Evolutionary conservation across 2,329 filamentous ascomycete genomes (phyloP).

Genomic region (Xylariaceae sp.): DNA sequence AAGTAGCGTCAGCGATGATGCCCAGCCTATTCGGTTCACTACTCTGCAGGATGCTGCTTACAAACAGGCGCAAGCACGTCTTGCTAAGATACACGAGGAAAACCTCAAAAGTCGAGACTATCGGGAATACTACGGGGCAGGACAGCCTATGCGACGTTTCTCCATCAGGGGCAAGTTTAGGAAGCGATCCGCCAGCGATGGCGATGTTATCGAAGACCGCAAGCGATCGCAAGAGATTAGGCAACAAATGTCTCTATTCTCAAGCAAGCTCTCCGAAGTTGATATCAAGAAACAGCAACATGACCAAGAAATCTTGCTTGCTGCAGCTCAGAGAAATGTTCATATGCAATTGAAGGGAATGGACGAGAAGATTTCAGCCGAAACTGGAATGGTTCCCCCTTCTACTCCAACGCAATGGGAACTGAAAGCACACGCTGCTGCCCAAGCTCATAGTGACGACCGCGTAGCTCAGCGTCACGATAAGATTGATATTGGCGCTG

Average conservation of each 20-base stretch:
- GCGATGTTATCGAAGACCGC: slow-evolving; percentile 63
- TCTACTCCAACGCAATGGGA: slow-evolving; percentile 78
- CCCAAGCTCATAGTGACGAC: slow-evolving; percentile 64
- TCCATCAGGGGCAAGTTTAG: slow-evolving; percentile 58
- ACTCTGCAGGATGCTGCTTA: slow-evolving; percentile 86
- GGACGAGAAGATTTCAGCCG: slow-evolving; percentile 76
- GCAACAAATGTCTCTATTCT: slow-evolving; percentile 78
- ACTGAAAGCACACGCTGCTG: slow-evolving; percentile 70
- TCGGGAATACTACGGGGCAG: slow-evolving; percentile 73
- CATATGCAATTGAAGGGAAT: slow-evolving; percentile 75
- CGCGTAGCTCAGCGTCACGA: slow-evolving; percentile 58
- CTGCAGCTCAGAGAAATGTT: slow-evolving; percentile 85
- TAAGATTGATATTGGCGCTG: slow-evolving; percentile 74
- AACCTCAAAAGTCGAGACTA: slow-evolving; percentile 64
- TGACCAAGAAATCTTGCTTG: slow-evolving; percentile 76
- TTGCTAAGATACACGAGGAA: slow-evolving; percentile 79
- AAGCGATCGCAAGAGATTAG: slow-evolving; percentile 73
- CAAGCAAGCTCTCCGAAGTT: slow-evolving; percentile 66
- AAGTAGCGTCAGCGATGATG: slow-evolving; percentile 40
- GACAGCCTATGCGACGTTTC: slow-evolving; percentile 47
- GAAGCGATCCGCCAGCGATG: slow-evolving; percentile 69
- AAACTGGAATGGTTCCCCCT: slow-evolving; percentile 74
- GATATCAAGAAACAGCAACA: slow-evolving; percentile 73
- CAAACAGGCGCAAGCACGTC: slow-evolving; percentile 79
- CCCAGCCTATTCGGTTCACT: slow-evolving; percentile 57